phyloP scores from a whole-genome alignment of 2,329 filamentous ascomycete genomes.

The Eurotiales sp. region DNA sequence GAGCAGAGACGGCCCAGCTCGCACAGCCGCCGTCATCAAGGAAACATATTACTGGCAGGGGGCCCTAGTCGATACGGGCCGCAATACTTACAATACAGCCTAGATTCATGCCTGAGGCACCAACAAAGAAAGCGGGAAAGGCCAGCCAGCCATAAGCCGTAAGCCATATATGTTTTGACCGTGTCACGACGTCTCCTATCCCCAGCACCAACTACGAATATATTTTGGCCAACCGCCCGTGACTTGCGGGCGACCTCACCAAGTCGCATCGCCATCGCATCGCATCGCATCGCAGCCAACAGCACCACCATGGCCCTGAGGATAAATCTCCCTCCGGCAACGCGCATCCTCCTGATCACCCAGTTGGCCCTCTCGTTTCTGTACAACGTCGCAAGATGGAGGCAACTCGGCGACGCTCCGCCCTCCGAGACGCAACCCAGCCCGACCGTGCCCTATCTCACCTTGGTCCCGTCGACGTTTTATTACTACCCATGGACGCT shows the following conservation, averaged over 20 bases:
- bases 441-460: constrained; percentile 79
- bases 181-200: no score
- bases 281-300: constrained; percentile 10
- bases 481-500: constrained; percentile 93
- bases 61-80: no score
- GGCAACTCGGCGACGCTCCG: constrained; percentile 65
- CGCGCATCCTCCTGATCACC: constrained; percentile 71
- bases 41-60: no score
- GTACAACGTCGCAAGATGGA: constrained; percentile 59
- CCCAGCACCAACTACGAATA: not conserved
- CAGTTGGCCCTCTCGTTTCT: constrained; percentile 75
- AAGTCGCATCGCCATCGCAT: no score
- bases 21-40: no score
- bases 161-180: not conserved
- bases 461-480: constrained; percentile 77
- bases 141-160: no score
- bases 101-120: constrained; percentile 1
- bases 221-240: constrained; percentile 3
- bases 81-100: no score
- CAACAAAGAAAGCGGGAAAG: not conserved
- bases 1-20: no score
- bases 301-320: constrained; percentile 68
- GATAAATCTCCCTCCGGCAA: constrained; percentile 90
- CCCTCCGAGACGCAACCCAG: constrained; percentile 29
- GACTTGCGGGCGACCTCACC: constrained; percentile 8